phyloP scores from a whole-genome alignment of 2,329 filamentous ascomycete species.

The Colletotrichum magnum region DNA sequence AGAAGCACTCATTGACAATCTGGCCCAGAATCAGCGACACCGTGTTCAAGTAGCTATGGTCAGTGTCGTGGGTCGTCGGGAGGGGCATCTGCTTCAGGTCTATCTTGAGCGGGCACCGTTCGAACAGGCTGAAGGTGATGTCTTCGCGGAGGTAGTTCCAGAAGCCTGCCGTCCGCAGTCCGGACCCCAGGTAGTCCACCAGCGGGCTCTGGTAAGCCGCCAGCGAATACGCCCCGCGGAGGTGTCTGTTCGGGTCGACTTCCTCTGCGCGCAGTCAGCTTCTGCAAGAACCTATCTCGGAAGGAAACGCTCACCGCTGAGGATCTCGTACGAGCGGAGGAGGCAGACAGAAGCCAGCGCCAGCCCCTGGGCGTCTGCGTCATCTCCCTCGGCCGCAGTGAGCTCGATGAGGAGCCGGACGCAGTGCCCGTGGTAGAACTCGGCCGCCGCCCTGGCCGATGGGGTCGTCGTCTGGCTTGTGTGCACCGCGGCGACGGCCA shows the following conservation, averaged over 20 bases:
- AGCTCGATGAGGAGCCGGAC: conserved; percentile 56
- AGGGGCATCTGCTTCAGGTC: conserved; percentile 46
- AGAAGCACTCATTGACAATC: conserved; percentile 58
- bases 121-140: conserved; percentile 66
- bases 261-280: conserved; percentile 47
- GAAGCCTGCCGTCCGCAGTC: conserved; percentile 57
- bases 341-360: conserved; percentile 63
- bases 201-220: conserved; percentile 48
- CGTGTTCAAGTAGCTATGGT: conserved; percentile 55
- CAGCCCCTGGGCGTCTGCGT: conserved; percentile 49
- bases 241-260: conserved; percentile 58
- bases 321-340: conserved; percentile 63
- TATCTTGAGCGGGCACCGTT: conserved; percentile 58
- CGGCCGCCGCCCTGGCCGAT: conserved; percentile 47
- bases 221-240: conserved; percentile 63
- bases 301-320: conserved; percentile 57
- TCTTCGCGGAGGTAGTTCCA: conserved; percentile 68
- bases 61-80: conserved; percentile 36
- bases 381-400: conserved; percentile 45
- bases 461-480: conserved; percentile 49
- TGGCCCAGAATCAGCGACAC: conserved; percentile 59
- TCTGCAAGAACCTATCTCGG: fast-evolving
- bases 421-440: conserved; percentile 58
- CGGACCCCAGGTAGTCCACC: conserved; percentile 43
- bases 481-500: conserved; percentile 62